phyloP scores from a whole-genome alignment of 2,329 filamentous ascomycete species.

The Xylariales sp. region DNA sequence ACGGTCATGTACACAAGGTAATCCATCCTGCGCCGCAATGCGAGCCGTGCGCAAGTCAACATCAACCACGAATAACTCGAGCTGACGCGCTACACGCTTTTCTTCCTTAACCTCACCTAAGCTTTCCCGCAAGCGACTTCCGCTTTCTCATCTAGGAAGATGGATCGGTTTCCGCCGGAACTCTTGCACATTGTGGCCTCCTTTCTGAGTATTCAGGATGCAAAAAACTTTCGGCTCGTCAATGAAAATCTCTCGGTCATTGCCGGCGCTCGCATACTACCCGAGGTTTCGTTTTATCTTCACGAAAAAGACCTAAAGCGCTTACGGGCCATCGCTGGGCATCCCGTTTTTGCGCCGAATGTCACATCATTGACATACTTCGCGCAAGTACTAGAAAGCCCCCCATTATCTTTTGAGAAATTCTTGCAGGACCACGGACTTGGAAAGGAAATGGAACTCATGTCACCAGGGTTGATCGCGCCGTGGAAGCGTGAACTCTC shows the following conservation, averaged over 20 bases:
- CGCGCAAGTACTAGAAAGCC: not conserved
- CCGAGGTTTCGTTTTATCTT: constrained; percentile 18
- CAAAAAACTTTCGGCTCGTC: constrained; percentile 8
- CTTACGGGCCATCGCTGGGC: constrained; percentile 7
- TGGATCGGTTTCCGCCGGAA: constrained; percentile 11
- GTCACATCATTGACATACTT: constrained; percentile 9
- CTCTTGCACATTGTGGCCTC: constrained; percentile 10
- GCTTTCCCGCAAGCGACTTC: too few species aligned
- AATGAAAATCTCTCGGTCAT: constrained; percentile 4
- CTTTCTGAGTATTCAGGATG: constrained; percentile 2
- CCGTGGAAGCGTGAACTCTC: not conserved
- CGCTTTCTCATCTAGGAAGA: too few species aligned
- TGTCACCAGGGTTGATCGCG: not conserved
- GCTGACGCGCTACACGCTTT: too few species aligned
- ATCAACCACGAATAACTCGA: too few species aligned
- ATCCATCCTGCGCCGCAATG: too few species aligned
- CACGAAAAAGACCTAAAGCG: constrained; percentile 11
- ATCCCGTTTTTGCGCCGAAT: constrained; percentile 4
- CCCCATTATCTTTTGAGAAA: not conserved
- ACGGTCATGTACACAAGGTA: too few species aligned
- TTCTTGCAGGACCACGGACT: not conserved
- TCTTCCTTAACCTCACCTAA: too few species aligned
- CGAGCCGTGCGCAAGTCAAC: too few species aligned
- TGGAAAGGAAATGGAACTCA: not conserved
- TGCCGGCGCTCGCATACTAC: constrained; percentile 32